A percentile compares a stretch with the other conserved stretches of the same genome.
These are phyloP conservation scores for Kwoniella sp. DNA, from an alignment of 768 basidiomycete species.

Conservation along the genomic window DNA sequence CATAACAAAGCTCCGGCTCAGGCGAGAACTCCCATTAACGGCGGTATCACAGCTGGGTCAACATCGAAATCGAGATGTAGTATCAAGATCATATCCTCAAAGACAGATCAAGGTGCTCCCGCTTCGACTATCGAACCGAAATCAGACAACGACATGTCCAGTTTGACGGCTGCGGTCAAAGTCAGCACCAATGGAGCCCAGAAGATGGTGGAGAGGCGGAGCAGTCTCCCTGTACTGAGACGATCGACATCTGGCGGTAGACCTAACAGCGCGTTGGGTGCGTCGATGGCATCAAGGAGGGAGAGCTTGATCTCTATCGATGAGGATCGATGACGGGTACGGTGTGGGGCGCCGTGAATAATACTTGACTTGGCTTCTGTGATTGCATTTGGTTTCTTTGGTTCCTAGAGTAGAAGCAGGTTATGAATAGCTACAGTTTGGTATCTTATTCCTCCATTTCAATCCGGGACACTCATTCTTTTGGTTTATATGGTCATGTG, in stretches of 20 bases:
- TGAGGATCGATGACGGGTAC: background rate
- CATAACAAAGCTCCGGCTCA: constrained; percentile 13
- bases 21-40: background rate
- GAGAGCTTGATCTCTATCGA: background rate
- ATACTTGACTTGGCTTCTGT: too few relatives aligned
- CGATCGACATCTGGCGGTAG: background rate
- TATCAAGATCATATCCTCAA: background rate
- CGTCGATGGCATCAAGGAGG: background rate
- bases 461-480: too few relatives aligned
- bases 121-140: too few relatives aligned
- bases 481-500: too few relatives aligned
- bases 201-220: constrained; percentile 18
- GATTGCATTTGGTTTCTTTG: too few relatives aligned
- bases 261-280: background rate
- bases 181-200: background rate
- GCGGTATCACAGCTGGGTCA: background rate
- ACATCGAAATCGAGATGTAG: background rate
- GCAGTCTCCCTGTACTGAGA: constrained; percentile 28
- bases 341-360: too few relatives aligned
- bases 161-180: too few relatives aligned
- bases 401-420: too few relatives aligned
- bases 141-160: too few relatives aligned
- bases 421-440: too few relatives aligned
- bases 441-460: too few relatives aligned
- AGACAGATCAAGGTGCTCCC: background rate